Conservation (phyloP, 768 basidiomycete genomes). For the Termitomyces bulborhizus region DNA sequence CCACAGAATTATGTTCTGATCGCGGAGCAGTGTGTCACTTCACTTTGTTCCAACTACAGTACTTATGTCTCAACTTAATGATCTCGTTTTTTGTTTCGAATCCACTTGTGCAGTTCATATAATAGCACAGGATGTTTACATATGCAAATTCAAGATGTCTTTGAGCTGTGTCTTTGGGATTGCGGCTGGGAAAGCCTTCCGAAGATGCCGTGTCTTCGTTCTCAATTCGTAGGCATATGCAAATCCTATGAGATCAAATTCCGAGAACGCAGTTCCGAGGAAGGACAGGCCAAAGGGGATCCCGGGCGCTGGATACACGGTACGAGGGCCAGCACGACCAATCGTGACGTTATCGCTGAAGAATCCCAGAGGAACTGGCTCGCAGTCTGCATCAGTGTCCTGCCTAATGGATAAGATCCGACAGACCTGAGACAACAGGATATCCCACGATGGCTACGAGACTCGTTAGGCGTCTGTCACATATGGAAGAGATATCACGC, state of each 20-base stretch:
- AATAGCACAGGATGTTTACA: not conserved
- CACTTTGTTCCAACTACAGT: no score
- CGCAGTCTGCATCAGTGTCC: not conserved
- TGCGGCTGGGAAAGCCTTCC: not conserved
- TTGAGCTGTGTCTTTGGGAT: not conserved
- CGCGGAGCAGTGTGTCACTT: no score
- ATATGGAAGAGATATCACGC: not conserved
- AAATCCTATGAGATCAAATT: slow-evolving; percentile 48
- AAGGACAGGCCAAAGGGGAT: slow-evolving; percentile 60
- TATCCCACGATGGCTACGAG: slow-evolving; percentile 55
- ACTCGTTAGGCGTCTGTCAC: not conserved
- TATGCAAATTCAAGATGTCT: not conserved
- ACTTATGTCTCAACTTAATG: no score
- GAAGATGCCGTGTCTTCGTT: slow-evolving; percentile 32
- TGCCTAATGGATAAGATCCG: not conserved
- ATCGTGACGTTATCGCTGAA: slow-evolving; percentile 39
- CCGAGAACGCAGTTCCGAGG: slow-evolving; percentile 55
- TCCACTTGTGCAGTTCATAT: no score
- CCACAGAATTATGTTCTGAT: no score
- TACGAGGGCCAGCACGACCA: slow-evolving; percentile 28
- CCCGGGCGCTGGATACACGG: slow-evolving; percentile 46
- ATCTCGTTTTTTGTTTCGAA: no score
- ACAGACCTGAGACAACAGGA: slow-evolving; percentile 52
- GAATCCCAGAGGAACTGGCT: slow-evolving; percentile 53
- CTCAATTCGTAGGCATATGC: slow-evolving; percentile 63